phyloP scores from a whole-genome alignment of 2,329 filamentous ascomycete species.

The Colletotrichum lentis region DNA sequence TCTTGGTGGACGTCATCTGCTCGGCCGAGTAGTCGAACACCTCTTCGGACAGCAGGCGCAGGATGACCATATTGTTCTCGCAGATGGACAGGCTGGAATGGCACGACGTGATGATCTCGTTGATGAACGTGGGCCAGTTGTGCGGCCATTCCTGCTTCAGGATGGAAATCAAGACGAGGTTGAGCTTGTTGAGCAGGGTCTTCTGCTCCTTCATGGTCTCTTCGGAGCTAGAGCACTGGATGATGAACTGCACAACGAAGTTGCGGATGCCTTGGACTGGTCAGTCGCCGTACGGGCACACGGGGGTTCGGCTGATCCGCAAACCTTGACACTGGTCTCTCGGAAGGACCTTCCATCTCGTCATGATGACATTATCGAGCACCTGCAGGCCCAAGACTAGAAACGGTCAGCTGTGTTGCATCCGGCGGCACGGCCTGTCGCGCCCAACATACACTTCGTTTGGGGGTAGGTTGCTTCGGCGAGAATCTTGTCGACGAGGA shows the following conservation, averaged over 20 bases:
- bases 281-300: conserved; percentile 3
- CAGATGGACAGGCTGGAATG: conserved; percentile 96
- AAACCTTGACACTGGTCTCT: conserved; percentile 91
- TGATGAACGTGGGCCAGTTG: conserved; percentile 99
- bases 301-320: conserved; percentile 8
- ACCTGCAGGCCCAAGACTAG: conserved; percentile 92
- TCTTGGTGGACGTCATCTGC: conserved; percentile 99
- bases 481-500: conserved; percentile 96
- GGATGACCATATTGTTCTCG: conserved; percentile 99
- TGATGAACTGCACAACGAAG: conserved; percentile 98
- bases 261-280: conserved; percentile 83
- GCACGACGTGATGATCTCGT: conserved; percentile 97
- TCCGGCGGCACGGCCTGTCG: background rate
- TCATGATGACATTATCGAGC: conserved; percentile 97
- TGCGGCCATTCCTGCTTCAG: conserved; percentile 99
- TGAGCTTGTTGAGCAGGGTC: conserved; percentile 96
- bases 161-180: conserved; percentile 95
- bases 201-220: conserved; percentile 85
- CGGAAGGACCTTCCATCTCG: conserved; percentile 97
- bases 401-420: conserved; percentile 24
- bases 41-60: conserved; percentile 93
- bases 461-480: conserved; percentile 92
- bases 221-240: conserved; percentile 89
- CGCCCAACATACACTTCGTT: conserved; percentile 81
- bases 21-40: conserved; percentile 99